Base-by-base conservation (phyloP, 1,284 basidiomycete genomes). In the Ceratobasidium sp. region DNA sequence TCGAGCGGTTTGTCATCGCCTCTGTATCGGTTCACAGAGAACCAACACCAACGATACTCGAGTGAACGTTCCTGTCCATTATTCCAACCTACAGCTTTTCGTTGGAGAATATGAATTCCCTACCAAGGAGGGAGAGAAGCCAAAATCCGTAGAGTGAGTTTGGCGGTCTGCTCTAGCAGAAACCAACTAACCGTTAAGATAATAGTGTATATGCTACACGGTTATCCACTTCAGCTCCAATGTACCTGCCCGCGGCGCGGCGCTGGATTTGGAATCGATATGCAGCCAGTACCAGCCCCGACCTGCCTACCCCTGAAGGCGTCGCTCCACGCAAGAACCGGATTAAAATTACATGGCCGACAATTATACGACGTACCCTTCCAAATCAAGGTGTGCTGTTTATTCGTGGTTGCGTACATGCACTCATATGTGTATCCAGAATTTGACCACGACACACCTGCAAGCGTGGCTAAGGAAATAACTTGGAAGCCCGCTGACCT, bases 31-130 rank as follows among this genome's bases (percentile, higher is more conserved):
- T 43, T 55, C 53, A 52, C 53, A 57, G 41, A 52, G 46, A 30
- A 34, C 9, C 2, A 62, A 30, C 14, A 32, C 55, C 9, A 23
- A 28, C 14, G 34, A 53, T 34, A 41, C 45, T 39, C 50, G 71
- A 8, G 72, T 69, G 21, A 45, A 45, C 16, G 18, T n/a, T 10
- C 73, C 70, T 52, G 88, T 90, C 64, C 89, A 91, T 77, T 93
- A 93, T 78, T 90, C 91, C 0, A 84, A 86, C 76, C 91, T 91
- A 77, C 92, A 93, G 77, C 84, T 93, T 28, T 90, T 86, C 77
- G 79, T 93, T 73, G 91, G 91, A 14, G 84, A 87, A 75, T 84
- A 86, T 78, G 84, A 88, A 77, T 86, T 88, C 77, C 84, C 86
- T 36, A 80, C 85, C 59, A 79, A 81, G 73, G 81, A 80, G 61